Evolutionary conservation across 2,329 filamentous ascomycete species (phyloP).

Genomic region (Fusarium verticillioides): DNA sequence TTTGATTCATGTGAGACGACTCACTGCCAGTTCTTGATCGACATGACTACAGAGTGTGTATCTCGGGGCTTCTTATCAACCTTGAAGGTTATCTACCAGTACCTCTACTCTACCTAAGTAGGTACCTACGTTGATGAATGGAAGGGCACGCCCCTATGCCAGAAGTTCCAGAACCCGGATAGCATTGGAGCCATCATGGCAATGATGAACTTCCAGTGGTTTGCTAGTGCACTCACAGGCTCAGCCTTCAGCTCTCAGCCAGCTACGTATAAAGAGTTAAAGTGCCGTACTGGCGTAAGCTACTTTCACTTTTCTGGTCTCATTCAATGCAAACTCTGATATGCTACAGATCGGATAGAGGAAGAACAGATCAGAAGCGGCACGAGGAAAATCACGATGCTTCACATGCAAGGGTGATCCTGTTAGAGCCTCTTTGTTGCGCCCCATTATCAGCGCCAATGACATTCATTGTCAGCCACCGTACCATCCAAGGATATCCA

Average conservation of each 20-base stretch:
- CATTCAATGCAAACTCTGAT: conserved; percentile 1
- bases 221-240: background rate
- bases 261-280: background rate
- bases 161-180: background rate
- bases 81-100: background rate
- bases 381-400: background rate
- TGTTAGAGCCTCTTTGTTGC: conserved; percentile 14
- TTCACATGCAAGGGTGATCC: conserved; percentile 22
- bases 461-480: background rate
- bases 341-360: background rate
- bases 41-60: background rate
- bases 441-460: background rate
- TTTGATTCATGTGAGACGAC: background rate
- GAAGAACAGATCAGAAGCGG: background rate
- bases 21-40: background rate
- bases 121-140: background rate
- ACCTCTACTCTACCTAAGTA: background rate
- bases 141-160: background rate
- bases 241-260: background rate
- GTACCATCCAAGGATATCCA: background rate
- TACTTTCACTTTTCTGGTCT: background rate
- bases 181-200: background rate
- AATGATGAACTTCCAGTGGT: background rate
- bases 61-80: background rate
- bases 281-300: background rate